phyloP scores from a whole-genome alignment of 2,329 filamentous ascomycete species.

The Diaporthe destruens region DNA sequence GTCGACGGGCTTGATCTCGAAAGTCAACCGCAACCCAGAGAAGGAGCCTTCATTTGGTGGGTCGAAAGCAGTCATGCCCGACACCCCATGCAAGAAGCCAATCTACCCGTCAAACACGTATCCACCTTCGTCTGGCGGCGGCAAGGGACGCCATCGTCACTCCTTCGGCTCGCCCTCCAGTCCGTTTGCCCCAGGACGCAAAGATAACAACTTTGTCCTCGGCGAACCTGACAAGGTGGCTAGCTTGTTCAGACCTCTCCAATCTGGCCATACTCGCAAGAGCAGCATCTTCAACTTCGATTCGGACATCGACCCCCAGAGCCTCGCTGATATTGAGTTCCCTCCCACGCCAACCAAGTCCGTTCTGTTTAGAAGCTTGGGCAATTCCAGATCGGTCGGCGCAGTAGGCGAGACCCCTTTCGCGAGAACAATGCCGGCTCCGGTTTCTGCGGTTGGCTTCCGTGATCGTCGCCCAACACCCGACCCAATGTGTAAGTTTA shows the following conservation, averaged over 20 bases:
- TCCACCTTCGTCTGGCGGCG: conserved; percentile 70
- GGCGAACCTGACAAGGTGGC: conserved; percentile 71
- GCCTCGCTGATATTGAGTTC: conserved; percentile 73
- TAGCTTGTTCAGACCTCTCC: conserved; percentile 74
- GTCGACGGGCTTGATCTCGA: conserved; percentile 94
- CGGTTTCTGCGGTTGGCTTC: conserved; percentile 56
- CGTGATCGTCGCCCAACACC: conserved; percentile 45
- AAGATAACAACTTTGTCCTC: conserved; percentile 63
- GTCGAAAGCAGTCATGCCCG: conserved; percentile 80
- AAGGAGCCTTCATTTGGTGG: conserved; percentile 65
- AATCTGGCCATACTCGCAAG: conserved; percentile 60
- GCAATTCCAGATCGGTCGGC: conserved; percentile 41
- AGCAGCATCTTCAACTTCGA: conserved; percentile 86
- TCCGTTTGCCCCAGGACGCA: conserved; percentile 66
- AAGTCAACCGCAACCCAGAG: conserved; percentile 88
- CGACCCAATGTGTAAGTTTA: conserved; percentile 58
- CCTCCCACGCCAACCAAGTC: conserved; percentile 95
- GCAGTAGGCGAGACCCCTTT: conserved; percentile 43
- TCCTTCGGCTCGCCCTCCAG: conserved; percentile 86
- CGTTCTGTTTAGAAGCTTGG: conserved; percentile 55
- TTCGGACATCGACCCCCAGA: conserved; percentile 68
- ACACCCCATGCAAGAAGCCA: conserved; percentile 95
- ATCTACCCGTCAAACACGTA: conserved; percentile 76
- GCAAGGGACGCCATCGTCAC: conserved; percentile 72
- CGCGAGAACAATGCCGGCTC: conserved; percentile 49